Base-by-base conservation (phyloP, 148 eudicot genomes). In the Pharnaceum exiguum region DNA sequence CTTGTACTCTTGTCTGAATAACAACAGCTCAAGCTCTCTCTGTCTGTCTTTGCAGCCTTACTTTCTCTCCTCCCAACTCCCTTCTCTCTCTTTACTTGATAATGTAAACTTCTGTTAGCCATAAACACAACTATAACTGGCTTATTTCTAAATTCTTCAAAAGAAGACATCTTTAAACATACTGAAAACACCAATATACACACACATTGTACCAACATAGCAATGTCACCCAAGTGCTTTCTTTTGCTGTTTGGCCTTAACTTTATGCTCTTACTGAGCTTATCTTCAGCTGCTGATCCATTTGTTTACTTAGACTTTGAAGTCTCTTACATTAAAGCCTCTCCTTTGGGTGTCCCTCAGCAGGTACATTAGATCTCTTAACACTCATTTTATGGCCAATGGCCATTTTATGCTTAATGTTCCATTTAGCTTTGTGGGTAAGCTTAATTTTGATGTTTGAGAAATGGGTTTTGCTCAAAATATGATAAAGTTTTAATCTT, bases 281-380 rank as follows among this genome's bases (percentile, higher is more conserved):
- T 71, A 25, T 70, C 76, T 61, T 75, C 62, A 52, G 99, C 96
- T 67, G 89, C 40, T n/a, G 99, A 93, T 74, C 82, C 96, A 11
- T 62, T 40, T 74, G 79, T 68, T 17, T 69, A 46, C 70, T 80
- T 59, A 61, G 64, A 93, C 7, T 86, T 93, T 68, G 87, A 68
- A 52, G 80, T 89, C 57, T 81, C 96, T 28, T 93, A 93, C 82
- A 88, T 93, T 24, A 85, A 95, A 53, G 99, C 89, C 61, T 88
- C 99, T 73, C 99, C 96, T 64, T 59, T 76, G 45, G 73, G 76
- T 69, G 63, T 73, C 57, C 71, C 75, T 46, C 72, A 74, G 63
- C 82, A 68, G 69, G 64, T 79, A 12, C 51, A 39, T 30, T 43
- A 55, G 68, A 65, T 68, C 66, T 60, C 46, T 33, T 51, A 17